Evolutionary conservation across 2,329 filamentous ascomycete genomes (phyloP), one percentile per base, ranked within the genome.

Genomic region (Chrysoporthe cubensis): DNA sequence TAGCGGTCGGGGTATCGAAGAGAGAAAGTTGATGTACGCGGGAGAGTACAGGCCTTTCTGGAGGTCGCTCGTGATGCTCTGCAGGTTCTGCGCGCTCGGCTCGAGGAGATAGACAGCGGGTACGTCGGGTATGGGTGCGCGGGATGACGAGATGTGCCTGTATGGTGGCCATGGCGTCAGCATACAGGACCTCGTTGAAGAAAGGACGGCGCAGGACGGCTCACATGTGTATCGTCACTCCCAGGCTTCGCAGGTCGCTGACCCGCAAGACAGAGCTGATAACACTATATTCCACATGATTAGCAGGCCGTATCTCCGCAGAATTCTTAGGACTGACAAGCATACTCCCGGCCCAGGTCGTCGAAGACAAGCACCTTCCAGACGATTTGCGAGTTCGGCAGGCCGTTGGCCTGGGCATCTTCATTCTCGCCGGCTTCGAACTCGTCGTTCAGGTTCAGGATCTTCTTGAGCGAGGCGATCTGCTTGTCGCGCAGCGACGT

Each of bases 361-460:
- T 99, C 96, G 77, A 99, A 98, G 11, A 99, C 93, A 64, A 99
- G 84, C 7, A 98, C 92, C 79, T 98, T 98, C 95, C 95, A 98
- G 81, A 97, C 83, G 64, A 97, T 91, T 18, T 93, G 91, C n/a
- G 90, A 90, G 48, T 90, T 87, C 32, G 91, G 87, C 11, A 90
- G 80, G 62, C 89, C 90, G 75, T 90, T 90, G 66, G 87, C 83
- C 58, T 87, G 82, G 50, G 85, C 78, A 67, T 94, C 91, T 69
- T 92, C 86, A 62, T 86, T 82, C 66, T 87, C 84, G 72, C 86
- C 85, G 68, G 85, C 78, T 72, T 87, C 76, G 81, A 86, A 70
- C 81, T 88, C 85, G 75, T 96, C 90, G 80, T 99, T 99, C 73
- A 99, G 84, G 78, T 97, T 98, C 73, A 99, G 88, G 75, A 99